Evolutionary conservation across 805 yeast genomes (phyloP).

Genomic region (Metschnikowia noctiluminum): DNA sequence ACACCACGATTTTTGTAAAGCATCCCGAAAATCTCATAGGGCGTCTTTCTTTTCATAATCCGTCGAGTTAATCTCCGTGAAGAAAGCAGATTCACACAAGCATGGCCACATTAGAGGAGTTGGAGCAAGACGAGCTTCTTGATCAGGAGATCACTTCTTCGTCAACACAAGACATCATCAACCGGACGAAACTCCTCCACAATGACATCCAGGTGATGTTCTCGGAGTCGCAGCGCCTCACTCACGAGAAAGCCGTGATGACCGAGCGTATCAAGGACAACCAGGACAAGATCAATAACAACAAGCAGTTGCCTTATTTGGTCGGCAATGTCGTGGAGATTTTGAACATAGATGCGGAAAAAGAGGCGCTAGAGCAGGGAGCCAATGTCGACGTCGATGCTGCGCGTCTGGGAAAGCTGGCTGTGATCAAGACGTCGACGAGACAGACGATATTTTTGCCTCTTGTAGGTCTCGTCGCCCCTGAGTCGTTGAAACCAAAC

Average conservation of each 20-base stretch:
- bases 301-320: conserved; percentile 90
- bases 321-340: conserved; percentile 97
- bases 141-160: conserved; percentile 79
- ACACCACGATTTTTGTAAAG: no score
- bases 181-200: conserved; percentile 83
- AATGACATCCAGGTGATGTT: conserved; percentile 94
- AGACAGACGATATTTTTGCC: conserved; percentile 97
- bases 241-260: conserved; percentile 93
- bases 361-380: conserved; percentile 82
- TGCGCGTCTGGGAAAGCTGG: conserved; percentile 90
- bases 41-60: not conserved
- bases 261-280: conserved; percentile 90
- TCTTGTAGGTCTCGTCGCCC: conserved; percentile 91
- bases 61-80: not conserved
- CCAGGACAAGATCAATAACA: conserved; percentile 92
- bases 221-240: conserved; percentile 83
- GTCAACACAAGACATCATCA: conserved; percentile 77
- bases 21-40: not conserved
- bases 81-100: not conserved
- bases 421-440: conserved; percentile 95
- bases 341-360: conserved; percentile 81
- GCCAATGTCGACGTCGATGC: conserved; percentile 94
- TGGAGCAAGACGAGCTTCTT: conserved; percentile 63
- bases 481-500: conserved; percentile 89
- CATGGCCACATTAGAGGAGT: conserved; percentile 85